Conservation (phyloP, 805 yeast genomes). For the Yarrowia alimentaria region DNA sequence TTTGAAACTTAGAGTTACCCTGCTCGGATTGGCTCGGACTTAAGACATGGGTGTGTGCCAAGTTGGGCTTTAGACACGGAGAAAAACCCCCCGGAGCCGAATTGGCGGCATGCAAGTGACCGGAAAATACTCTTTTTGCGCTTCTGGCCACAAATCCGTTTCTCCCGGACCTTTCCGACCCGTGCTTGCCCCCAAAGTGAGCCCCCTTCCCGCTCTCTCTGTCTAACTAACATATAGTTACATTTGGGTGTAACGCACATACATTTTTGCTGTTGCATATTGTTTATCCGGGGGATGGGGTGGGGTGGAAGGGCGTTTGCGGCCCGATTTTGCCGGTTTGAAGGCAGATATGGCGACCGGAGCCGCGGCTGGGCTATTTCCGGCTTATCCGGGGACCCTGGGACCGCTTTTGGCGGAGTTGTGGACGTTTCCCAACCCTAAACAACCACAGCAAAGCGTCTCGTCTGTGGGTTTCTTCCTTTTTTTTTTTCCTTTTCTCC, state of each 20-base stretch:
- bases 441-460: slow-evolving; percentile 3
- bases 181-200: not conserved
- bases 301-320: not conserved
- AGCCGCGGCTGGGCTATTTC: too few species aligned
- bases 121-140: too few species aligned
- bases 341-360: too few species aligned
- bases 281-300: slow-evolving; percentile 25
- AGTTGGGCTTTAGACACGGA: too few species aligned
- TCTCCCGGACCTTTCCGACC: not conserved
- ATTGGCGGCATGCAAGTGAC: too few species aligned
- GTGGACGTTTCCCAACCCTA: slow-evolving; percentile 5
- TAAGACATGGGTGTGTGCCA: not conserved
- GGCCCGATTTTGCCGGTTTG: too few species aligned
- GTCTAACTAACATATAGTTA: slow-evolving; percentile 13
- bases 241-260: slow-evolving; percentile 3
- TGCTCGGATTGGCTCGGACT: slow-evolving; percentile 27
- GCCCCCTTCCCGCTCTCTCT: too few species aligned
- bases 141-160: too few species aligned
- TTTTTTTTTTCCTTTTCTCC: too few species aligned
- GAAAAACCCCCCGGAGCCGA: not conserved
- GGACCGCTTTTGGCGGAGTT: too few species aligned
- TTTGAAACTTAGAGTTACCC: too few species aligned
- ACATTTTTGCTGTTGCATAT: slow-evolving; percentile 19
- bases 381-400: slow-evolving; percentile 1
- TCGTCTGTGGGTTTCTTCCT: too few species aligned